Conservation (phyloP, 306 rosid species). For the Hippophae tibetana region DNA sequence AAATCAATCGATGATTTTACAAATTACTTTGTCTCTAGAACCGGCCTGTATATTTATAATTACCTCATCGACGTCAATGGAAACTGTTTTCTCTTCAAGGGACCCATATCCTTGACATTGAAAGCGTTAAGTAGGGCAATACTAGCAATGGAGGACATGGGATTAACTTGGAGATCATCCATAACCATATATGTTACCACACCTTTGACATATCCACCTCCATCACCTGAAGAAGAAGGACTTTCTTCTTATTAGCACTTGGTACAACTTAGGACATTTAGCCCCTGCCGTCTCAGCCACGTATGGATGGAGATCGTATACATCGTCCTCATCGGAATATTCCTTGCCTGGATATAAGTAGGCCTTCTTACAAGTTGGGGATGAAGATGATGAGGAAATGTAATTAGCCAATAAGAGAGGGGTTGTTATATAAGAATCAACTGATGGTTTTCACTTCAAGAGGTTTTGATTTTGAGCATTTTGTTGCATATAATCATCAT, state of each 20-base stretch:
- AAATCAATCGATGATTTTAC: neutral
- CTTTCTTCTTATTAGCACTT: neutral
- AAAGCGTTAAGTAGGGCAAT: neutral
- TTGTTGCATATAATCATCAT: too few relatives aligned
- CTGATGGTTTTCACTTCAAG: neutral
- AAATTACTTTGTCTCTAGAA: too few relatives aligned
- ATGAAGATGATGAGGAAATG: too few relatives aligned
- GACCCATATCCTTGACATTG: neutral
- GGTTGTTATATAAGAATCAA: too few relatives aligned
- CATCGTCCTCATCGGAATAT: too few relatives aligned
- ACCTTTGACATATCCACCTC: neutral
- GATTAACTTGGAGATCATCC: neutral
- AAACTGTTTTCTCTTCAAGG: neutral
- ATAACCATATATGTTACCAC: neutral
- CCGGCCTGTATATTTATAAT: neutral
- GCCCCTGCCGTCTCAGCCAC: too few relatives aligned
- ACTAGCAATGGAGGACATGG: neutral
- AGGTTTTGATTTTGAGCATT: too few relatives aligned
- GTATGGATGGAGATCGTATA: neutral
- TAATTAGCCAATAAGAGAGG: too few relatives aligned
- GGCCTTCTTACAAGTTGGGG: too few relatives aligned
- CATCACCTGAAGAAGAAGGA: neutral
- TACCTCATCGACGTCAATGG: neutral
- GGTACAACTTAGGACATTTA: neutral
- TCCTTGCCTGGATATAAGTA: too few relatives aligned